Evolutionary conservation across 2,329 filamentous ascomycete species (phyloP).

Genomic region (Paecilomyces niveus): DNA sequence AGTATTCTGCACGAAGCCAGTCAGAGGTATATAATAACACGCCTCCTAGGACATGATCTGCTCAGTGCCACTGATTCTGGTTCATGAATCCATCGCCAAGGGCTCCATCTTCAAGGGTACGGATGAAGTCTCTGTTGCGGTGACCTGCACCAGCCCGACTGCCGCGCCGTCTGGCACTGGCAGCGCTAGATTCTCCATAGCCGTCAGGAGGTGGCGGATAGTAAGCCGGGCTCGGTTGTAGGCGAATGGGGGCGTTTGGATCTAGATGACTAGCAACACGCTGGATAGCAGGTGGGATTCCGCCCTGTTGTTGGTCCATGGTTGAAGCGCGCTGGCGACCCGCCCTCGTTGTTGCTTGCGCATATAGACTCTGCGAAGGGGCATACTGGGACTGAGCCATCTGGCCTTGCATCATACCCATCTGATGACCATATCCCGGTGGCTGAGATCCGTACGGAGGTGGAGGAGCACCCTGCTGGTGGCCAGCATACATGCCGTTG

Average conservation of each 20-base stretch:
- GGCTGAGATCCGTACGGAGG: conserved; percentile 68
- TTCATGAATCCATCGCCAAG: conserved; percentile 86
- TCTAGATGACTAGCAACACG: conserved; percentile 93
- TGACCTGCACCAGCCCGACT: conserved; percentile 56
- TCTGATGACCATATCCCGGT: conserved; percentile 61
- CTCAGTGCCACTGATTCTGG: conserved; percentile 65
- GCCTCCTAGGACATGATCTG: background rate
- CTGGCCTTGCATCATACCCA: conserved; percentile 63
- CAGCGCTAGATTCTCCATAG: conserved; percentile 58
- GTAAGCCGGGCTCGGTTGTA: conserved; percentile 94
- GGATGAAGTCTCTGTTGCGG: conserved; percentile 77
- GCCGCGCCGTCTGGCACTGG: conserved; percentile 64
- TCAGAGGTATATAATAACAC: background rate
- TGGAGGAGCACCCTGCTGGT: conserved; percentile 65
- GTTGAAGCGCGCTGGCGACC: conserved; percentile 87
- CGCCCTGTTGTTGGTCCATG: conserved; percentile 90
- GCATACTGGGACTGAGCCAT: conserved; percentile 60
- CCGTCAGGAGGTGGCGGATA: conserved; percentile 90
- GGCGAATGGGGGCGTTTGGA: conserved; percentile 82
- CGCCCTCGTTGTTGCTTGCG: conserved; percentile 68
- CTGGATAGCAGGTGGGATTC: conserved; percentile 87
- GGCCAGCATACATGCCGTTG: conserved; percentile 65
- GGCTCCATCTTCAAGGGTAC: conserved; percentile 88
- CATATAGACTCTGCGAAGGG: conserved; percentile 65
- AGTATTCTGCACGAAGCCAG: conserved; percentile 1